Conservation (phyloP, 805 yeast genomes). For the Henningerozyma blattae region DNA sequence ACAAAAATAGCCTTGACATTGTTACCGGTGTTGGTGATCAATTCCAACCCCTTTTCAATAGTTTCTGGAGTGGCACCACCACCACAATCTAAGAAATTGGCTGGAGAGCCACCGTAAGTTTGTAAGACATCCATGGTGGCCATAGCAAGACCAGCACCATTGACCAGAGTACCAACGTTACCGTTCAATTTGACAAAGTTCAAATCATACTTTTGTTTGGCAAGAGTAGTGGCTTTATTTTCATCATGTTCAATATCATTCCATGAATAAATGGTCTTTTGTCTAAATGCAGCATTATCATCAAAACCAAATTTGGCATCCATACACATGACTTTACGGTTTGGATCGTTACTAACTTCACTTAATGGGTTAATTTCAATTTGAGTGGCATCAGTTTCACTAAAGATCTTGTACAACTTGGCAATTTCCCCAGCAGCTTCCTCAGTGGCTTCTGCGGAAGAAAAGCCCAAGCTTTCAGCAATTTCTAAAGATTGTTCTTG, state of each 20-base stretch:
- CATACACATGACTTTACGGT: conserved; percentile 89
- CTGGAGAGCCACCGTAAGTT: conserved; percentile 97
- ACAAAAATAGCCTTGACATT: conserved; percentile 71
- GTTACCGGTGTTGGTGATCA: conserved; percentile 33
- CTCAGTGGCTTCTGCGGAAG: conserved; percentile 50
- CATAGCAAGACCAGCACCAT: conserved; percentile 99
- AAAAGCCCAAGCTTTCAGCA: conserved; percentile 74
- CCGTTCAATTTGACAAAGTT: conserved; percentile 98
- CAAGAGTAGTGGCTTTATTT: conserved; percentile 56
- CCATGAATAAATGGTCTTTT: conserved; percentile 89
- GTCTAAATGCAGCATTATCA: conserved; percentile 93
- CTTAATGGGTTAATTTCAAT: conserved; percentile 97
- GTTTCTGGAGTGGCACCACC: conserved; percentile 99
- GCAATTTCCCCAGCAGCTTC: conserved; percentile 83
- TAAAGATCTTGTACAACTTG: conserved; percentile 79
- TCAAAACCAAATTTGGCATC: conserved; percentile 98
- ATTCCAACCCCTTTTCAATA: conserved; percentile 90
- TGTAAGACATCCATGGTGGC: conserved; percentile 99
- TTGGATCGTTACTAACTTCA: conserved; percentile 47
- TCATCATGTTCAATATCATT: conserved; percentile 97
- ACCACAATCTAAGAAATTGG: conserved; percentile 98
- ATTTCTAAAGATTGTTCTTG: conserved; percentile 62
- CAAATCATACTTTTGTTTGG: conserved; percentile 74
- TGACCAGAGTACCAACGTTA: conserved; percentile 95
- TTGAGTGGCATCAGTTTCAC: conserved; percentile 92